Evolutionary conservation across 495 filamentous ascomycete genomes (phyloP).

Genomic region (Penicillium malachiteum): DNA sequence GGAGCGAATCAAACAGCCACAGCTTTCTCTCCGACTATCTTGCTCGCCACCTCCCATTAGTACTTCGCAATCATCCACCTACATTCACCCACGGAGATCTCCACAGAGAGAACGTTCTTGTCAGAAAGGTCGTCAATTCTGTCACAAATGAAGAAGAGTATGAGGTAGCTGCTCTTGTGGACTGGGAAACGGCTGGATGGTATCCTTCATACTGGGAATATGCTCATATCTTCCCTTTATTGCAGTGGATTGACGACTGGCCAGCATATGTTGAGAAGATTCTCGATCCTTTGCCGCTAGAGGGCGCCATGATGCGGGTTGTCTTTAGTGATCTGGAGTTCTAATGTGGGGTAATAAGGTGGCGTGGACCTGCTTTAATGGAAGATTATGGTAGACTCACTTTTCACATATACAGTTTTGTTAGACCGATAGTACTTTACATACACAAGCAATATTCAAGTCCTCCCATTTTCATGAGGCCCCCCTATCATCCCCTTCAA

Average conservation of each 20-base stretch:
- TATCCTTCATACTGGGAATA: constrained; percentile 53
- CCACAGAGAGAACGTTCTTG: constrained; percentile 33
- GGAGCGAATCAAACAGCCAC: constrained; percentile 16
- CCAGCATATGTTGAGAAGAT: constrained; percentile 25
- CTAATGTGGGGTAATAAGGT: too few species aligned
- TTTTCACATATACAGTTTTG: too few species aligned
- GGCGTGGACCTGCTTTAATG: too few species aligned
- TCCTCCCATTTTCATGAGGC: too few species aligned
- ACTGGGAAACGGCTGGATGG: constrained; percentile 51
- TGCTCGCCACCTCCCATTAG: constrained; percentile 29
- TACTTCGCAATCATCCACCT: constrained; percentile 27
- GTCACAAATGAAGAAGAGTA: constrained; percentile 14
- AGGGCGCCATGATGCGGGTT: constrained; percentile 24
- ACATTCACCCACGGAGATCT: constrained; percentile 35
- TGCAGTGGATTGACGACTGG: constrained; percentile 28
- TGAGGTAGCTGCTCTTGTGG: constrained; percentile 39
- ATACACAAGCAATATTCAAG: too few species aligned
- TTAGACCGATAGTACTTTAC: too few species aligned
- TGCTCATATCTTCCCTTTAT: constrained; percentile 27
- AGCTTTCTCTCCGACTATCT: constrained; percentile 31
- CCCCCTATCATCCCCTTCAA: too few species aligned
- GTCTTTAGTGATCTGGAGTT: constrained; percentile 26
- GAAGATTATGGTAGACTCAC: too few species aligned
- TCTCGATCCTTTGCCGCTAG: constrained; percentile 25
- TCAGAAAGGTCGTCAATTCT: constrained; percentile 18